phyloP scores from a whole-genome alignment of 805 yeast genomes.

The Kluyveromyces wickerhamii region DNA sequence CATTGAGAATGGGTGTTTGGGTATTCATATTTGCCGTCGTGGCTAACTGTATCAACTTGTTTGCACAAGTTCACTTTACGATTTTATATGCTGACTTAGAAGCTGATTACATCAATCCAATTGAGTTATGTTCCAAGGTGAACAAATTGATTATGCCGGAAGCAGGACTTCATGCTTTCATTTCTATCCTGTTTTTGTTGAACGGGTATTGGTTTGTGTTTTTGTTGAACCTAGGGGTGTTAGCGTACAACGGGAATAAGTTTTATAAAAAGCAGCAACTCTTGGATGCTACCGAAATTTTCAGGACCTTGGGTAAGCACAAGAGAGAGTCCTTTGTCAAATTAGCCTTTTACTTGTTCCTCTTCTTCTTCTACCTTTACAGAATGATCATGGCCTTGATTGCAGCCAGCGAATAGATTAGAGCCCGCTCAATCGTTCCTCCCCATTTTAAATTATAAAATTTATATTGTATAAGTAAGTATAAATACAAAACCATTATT shows the following conservation, averaged over 20 bases:
- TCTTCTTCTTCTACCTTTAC: slow-evolving; percentile 94
- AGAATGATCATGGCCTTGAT: slow-evolving; percentile 93
- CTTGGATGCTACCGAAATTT: slow-evolving; percentile 95
- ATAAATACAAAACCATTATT: no score
- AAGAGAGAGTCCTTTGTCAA: slow-evolving; percentile 88
- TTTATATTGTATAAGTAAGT: no score
- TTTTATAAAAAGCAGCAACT: slow-evolving; percentile 72
- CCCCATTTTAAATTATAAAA: no score
- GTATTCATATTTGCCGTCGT: slow-evolving; percentile 43
- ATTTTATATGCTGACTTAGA: slow-evolving; percentile 93
- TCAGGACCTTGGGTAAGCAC: slow-evolving; percentile 86
- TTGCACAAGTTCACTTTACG: slow-evolving; percentile 89
- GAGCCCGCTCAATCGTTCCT: no score
- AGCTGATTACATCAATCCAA: slow-evolving; percentile 94
- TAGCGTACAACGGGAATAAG: slow-evolving; percentile 78
- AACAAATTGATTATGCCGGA: slow-evolving; percentile 88
- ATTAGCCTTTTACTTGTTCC: slow-evolving; percentile 79
- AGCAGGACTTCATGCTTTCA: slow-evolving; percentile 69
- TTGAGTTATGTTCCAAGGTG: slow-evolving; percentile 88
- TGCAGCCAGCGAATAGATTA: slow-evolving; percentile 39
- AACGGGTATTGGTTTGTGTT: slow-evolving; percentile 92
- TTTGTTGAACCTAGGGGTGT: slow-evolving; percentile 71
- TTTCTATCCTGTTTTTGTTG: slow-evolving; percentile 63
- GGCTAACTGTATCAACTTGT: slow-evolving; percentile 79
- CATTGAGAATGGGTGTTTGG: slow-evolving; percentile 16